phyloP scores from a whole-genome alignment of 495 filamentous ascomycete genomes.

The Lepidopterella palustris region DNA sequence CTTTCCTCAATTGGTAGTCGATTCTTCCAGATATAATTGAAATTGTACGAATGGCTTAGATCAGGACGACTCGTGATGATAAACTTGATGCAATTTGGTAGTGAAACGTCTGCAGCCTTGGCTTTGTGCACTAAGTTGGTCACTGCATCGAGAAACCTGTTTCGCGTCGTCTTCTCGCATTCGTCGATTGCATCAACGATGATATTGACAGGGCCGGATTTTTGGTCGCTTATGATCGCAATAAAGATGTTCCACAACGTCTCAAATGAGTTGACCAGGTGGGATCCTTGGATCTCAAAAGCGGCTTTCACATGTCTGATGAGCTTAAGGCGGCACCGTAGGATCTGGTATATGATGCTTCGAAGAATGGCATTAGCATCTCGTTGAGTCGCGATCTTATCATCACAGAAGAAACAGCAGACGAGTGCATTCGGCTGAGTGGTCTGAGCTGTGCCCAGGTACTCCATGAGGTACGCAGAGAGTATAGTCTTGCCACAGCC shows the following conservation, averaged over 20 bases:
- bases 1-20: constrained; percentile 11
- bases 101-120: neutral
- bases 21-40: neutral
- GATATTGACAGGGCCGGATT: constrained; percentile 4
- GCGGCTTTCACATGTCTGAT: constrained; percentile 14
- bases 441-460: neutral
- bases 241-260: constrained; percentile 22
- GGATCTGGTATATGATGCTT: constrained; percentile 20
- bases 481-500: constrained; percentile 26
- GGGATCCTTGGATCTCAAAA: constrained; percentile 10
- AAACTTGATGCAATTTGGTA: constrained; percentile 17
- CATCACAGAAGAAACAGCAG: constrained; percentile 26
- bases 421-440: constrained; percentile 1
- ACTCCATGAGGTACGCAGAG: constrained; percentile 14
- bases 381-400: constrained; percentile 13
- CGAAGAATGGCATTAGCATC: constrained; percentile 13
- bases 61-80: constrained; percentile 20
- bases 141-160: constrained; percentile 2
- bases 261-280: constrained; percentile 8
- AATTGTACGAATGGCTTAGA: neutral
- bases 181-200: constrained; percentile 28
- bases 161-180: constrained; percentile 14
- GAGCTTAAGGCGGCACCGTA: constrained; percentile 15
- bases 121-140: constrained; percentile 9
- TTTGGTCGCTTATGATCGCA: constrained; percentile 7